phyloP scores from a whole-genome alignment of 176 grass and related monocot genomes.

The Aegilops sharonensis region DNA sequence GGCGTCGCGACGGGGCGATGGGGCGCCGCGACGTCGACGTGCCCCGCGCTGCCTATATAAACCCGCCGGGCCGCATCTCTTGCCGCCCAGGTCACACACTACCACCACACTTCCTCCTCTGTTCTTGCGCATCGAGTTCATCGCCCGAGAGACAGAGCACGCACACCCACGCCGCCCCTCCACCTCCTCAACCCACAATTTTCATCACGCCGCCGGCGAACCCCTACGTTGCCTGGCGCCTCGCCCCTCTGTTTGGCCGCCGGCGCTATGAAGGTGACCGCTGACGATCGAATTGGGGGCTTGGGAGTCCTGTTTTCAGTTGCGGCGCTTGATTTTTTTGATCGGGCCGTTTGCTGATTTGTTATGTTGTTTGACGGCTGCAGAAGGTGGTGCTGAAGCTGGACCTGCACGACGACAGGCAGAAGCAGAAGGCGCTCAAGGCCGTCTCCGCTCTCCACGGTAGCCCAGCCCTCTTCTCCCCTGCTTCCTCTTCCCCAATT shows the following conservation, averaged over 20 bases:
- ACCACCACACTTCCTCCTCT: not conserved
- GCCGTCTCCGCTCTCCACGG: conserved; percentile 59
- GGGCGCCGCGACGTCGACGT: not conserved
- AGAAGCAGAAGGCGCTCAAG: conserved; percentile 83
- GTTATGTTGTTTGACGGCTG: not conserved
- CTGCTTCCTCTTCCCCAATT: not conserved
- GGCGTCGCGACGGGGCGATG: no score
- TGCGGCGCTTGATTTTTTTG: not conserved
- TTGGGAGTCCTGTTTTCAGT: no score
- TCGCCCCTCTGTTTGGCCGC: not conserved
- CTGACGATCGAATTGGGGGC: not conserved
- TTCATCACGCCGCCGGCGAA: no score
- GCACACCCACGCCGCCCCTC: not conserved
- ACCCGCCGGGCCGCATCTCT: not conserved
- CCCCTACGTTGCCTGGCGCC: no score
- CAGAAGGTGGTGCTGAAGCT: conserved; percentile 80
- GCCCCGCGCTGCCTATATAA: not conserved
- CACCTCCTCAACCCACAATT: not conserved
- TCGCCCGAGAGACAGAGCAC: conserved; percentile 8
- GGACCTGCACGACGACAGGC: conserved; percentile 77
- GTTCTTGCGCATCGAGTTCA: not conserved
- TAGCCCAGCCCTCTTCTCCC: not conserved
- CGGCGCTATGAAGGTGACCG: not conserved
- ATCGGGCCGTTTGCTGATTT: no score
- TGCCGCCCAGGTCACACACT: not conserved